Evolutionary conservation across 768 basidiomycete genomes (phyloP), one percentile per base, ranked within the genome.

Genomic region (Trichaptum fuscoviolaceum): DNA sequence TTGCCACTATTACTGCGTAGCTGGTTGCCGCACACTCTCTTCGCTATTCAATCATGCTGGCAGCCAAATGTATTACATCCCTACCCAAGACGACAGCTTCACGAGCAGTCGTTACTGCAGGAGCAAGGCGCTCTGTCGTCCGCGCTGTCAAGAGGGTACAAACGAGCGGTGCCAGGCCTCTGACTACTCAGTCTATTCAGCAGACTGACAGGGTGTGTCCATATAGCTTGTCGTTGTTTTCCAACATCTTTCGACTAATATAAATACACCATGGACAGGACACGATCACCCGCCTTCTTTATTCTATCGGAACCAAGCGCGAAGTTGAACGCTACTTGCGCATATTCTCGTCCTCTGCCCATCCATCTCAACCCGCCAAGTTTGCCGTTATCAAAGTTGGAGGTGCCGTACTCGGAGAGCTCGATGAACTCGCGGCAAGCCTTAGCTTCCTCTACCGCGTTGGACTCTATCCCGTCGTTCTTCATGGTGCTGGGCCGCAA

Each of bases 311-410:
- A 63, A 93, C 93, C 34, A 95, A 97, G 74, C 91, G 94, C 70
- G 97, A 99, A 77, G 97, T 99, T 70, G 96, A 98, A 74, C 91
- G 97, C 68, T 96, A 99, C 81, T 89, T 99, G 34, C 91, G 96
- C 62, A 99, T 99, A 74, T 99, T 99, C 76, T 94, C 95, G 10
- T 90, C 93, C n/a, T 90, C 94, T 24, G 92, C 93, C 7, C 89
- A 95, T 72, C 87, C 91, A 1, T 88, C 92, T 18, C 88, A 93
- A 67, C 92, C 93, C 57, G 95, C 95, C 68, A 96, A 94, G 77
- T 97, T 97, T 73, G 95, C 95, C 52, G 97, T 99, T 67, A 90
- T 99, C 83, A 99, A 99, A 80, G 89, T 99, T 71, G 97, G 97
- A 67, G 97, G 97, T 61, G 96, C 93, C 8, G 96, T 99, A 58